Evolutionary conservation across 352 stramenopile species (phyloP), one percentile per base, ranked within the genome.

Genomic region (Phytophthora pistaciae): DNA sequence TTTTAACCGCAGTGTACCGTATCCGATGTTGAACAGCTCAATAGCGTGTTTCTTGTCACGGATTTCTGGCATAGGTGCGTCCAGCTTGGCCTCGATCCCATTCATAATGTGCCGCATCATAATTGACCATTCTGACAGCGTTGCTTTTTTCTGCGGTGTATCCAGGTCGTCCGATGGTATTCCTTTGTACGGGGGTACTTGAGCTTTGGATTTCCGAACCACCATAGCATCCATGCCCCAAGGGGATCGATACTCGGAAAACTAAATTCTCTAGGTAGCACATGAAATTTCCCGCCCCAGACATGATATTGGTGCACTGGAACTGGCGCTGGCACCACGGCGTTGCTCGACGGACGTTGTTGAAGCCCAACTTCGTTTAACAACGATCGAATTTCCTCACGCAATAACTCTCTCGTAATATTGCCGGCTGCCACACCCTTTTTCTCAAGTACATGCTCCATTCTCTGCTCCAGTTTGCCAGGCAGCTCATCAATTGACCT

Each of bases 81-180:
- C 38, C 14, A 46, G 38, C 14, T 46, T 46, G 38, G 38, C 11
- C 14, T 46, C 58, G 20, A 64, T 57, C 33, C 27, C 58, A 48
- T 64, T 64, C 1, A 36, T 57, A 16, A 64, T 57, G 10, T 64
- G 25, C 11, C 25, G 27, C 56, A 55, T 63, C 56, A 63, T 63
- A 11, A 56, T 57, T 21, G 58, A 49, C 27, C 46, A 64, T 44
- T 64, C 46, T 21, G 58, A 64, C 9, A 57, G 27, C 10, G 27
- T 64, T 50, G 57, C 27, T 56, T 46, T 55, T 57, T 52, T 52
- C n/a, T 52, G 13, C 8, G 44, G 16, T 52, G 44, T 52, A n/a
- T 23, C n/a, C 44, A 63, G 40, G 18, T 63, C 56, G 13, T 63
- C 38, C 16, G 40, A 23, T 27, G 8, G 11, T 42, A 62, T 62